Base-by-base conservation (phyloP, 495 filamentous ascomycete species). In the Usnea hakonensis region DNA sequence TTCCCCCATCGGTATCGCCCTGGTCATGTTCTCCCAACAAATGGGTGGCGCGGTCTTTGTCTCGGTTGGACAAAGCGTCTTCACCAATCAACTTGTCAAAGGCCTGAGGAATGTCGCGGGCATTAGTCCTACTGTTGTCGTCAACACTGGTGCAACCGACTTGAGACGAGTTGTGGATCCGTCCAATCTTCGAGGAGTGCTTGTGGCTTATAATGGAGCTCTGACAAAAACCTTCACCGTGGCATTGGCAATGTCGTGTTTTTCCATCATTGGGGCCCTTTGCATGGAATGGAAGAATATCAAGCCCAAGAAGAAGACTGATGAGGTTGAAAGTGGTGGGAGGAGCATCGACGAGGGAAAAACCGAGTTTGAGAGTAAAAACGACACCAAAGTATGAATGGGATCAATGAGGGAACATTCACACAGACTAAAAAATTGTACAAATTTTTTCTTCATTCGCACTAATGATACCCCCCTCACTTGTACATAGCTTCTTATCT, bases 21-120 rank as follows among this genome's bases (percentile, higher is more conserved):
- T 88, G 40, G 83, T 87, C 73, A 82, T 89, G 62, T 86, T 90
- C 63, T 72, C 77, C 13, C 87, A 90, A 72, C 81, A 81, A 41
- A 71, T 91, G 5, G 86, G 87, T 13, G 85, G 83, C 50, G 83
- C 85, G 11, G 69, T 91, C 10, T 89, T 89, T 64, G 79, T 83
- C 5, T 80, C 83, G 0, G 78, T 88, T 23, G 86, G 79, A 0
- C 83, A 88, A 68, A 81, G 81, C 28, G 77, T 89, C 33, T 79
- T 89, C 63, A 81, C 76, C 64, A 87, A 85, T 62, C 71, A 80
- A 7, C 75, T 89, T 30, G 79, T 82, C 17, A 65, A 71, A 0
- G 76, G 78, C 36, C 70, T 87, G 2, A 41, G 61, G 16, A 68
- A 71, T 21, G 73, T 83, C 5, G 77, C 78, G 0, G 74, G 71